Conservation (phyloP, 1,284 basidiomycete species). For the Malassezia brasiliensis region DNA sequence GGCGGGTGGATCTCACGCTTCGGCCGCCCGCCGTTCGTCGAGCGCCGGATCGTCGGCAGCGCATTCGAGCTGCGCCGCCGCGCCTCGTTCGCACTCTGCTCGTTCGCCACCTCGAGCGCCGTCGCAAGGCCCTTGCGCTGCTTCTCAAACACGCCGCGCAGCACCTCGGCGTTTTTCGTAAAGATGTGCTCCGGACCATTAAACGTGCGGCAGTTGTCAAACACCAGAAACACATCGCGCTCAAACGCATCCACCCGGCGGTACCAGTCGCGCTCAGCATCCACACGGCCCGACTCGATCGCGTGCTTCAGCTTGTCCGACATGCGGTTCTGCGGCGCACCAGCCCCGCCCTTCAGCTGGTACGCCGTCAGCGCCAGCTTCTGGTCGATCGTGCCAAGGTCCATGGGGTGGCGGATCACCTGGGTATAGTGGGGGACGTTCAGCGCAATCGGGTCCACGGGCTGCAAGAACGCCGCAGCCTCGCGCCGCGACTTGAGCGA, state of each 20-base stretch:
- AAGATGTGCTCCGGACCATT: conserved; percentile 80
- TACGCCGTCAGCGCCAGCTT: conserved; percentile 53
- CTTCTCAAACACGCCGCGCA: conserved; percentile 80
- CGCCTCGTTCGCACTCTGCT: conserved; percentile 15
- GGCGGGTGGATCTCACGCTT: conserved; percentile 96
- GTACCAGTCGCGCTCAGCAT: conserved; percentile 34
- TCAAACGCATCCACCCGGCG: conserved; percentile 29
- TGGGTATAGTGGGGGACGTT: conserved; percentile 82
- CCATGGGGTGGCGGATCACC: conserved; percentile 86
- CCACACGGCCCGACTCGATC: conserved; percentile 20
- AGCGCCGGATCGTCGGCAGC: conserved; percentile 66
- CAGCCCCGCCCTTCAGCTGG: conserved; percentile 21
- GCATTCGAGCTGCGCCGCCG: conserved; percentile 63
- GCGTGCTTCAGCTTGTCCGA: conserved; percentile 39
- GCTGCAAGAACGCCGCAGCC: conserved; percentile 67
- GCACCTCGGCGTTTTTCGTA: conserved; percentile 64
- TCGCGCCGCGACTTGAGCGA: conserved; percentile 79
- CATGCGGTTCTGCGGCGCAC: conserved; percentile 19
- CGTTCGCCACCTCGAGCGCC: conserved; percentile 51
- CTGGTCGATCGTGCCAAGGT: conserved; percentile 83
- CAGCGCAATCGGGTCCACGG: conserved; percentile 82
- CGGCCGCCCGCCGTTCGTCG: conserved; percentile 61
- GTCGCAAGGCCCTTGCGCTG: conserved; percentile 53
- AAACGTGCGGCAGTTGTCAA: conserved; percentile 78
- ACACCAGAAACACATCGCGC: conserved; percentile 54